Percentiles rank a stretch among this genome's conserved stretches.
phyloP scores from a whole-genome alignment of 2,329 filamentous ascomycete species.

The Chrysosphaeria jannelii region DNA sequence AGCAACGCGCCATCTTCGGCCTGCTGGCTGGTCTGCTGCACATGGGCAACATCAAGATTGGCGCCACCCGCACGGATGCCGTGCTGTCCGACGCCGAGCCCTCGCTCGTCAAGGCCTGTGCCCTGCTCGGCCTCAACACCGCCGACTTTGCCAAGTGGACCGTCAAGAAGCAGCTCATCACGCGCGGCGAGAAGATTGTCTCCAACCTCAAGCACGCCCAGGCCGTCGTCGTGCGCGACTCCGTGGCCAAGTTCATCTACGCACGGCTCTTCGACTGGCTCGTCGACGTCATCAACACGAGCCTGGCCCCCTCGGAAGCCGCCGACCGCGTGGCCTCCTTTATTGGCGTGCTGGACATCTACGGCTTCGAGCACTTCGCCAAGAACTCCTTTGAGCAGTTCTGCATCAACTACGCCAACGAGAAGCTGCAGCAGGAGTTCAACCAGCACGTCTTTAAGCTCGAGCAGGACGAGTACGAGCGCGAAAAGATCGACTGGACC shows the following conservation, averaged over 20 bases:
- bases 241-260: slow-evolving; percentile 95
- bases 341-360: slow-evolving; percentile 97
- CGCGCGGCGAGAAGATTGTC: slow-evolving; percentile 86
- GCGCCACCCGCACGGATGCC: slow-evolving; percentile 65
- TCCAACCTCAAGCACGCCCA: slow-evolving; percentile 87
- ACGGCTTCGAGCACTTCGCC: slow-evolving; percentile 95
- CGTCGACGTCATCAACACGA: slow-evolving; percentile 84
- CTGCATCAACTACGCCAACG: slow-evolving; percentile 99
- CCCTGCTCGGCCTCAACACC: slow-evolving; percentile 63
- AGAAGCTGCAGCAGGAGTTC: slow-evolving; percentile 97
- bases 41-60: slow-evolving; percentile 89
- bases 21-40: slow-evolving; percentile 75
- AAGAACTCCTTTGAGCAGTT: slow-evolving; percentile 99
- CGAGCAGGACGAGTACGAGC: slow-evolving; percentile 90
- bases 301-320: slow-evolving; percentile 69
- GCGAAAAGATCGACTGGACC: slow-evolving; percentile 93
- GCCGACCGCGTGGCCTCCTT: slow-evolving; percentile 59
- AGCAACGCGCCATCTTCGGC: slow-evolving; percentile 68
- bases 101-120: slow-evolving; percentile 50
- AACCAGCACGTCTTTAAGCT: slow-evolving; percentile 98
- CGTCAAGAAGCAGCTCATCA: slow-evolving; percentile 93
- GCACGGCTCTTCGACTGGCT: slow-evolving; percentile 97
- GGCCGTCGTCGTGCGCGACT: slow-evolving; percentile 80
- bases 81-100: slow-evolving; percentile 55
- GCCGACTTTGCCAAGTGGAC: slow-evolving; percentile 88